A percentile compares a stretch with the other conserved stretches of the same genome.
Conservation (phyloP, 352 stramenopile genomes). For the Thalassiosira hispida region DNA sequence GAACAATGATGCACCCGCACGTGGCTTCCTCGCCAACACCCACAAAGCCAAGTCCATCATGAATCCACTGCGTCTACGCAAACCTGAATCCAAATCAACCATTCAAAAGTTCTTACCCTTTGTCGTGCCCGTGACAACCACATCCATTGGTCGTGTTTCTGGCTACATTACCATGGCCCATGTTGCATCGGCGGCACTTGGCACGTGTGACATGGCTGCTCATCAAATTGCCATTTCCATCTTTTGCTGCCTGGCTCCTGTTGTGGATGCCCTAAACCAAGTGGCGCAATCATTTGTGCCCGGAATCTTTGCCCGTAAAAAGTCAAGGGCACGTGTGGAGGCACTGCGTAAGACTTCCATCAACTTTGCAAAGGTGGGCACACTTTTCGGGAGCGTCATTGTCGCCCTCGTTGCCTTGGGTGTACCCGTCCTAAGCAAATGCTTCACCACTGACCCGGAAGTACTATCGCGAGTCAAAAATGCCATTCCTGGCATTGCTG, state of each 20-base stretch:
- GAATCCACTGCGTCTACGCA: conserved; percentile 14
- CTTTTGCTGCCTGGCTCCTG: conserved; percentile 77
- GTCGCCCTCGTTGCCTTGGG: conserved; percentile 39
- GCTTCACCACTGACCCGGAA: conserved; percentile 72
- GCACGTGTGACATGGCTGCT: conserved; percentile 69
- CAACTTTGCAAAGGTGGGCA: conserved; percentile 76
- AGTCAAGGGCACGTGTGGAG: conserved; percentile 17
- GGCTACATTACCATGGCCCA: conserved; percentile 80
- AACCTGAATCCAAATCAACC: conserved; percentile 14
- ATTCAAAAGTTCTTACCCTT: conserved; percentile 67
- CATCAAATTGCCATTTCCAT: conserved; percentile 83
- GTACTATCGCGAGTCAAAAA: conserved; percentile 67
- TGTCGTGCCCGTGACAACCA: conserved; percentile 75
- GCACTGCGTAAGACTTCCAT: conserved; percentile 56
- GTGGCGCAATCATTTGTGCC: conserved; percentile 83
- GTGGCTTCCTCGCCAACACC: conserved; percentile 20
- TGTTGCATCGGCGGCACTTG: conserved; percentile 68
- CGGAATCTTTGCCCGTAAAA: conserved; percentile 49
- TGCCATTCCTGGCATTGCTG: conserved; percentile 61
- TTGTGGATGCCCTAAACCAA: conserved; percentile 78
- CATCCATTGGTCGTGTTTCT: conserved; percentile 70
- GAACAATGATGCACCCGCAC: background rate
- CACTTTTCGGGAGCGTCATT: conserved; percentile 55
- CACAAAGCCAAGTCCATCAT: background rate
- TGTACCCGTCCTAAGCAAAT: conserved; percentile 68